These are phyloP conservation scores for Citrus medica DNA, from an alignment of 345 rosid genomes.

Conservation along the genomic window DNA sequence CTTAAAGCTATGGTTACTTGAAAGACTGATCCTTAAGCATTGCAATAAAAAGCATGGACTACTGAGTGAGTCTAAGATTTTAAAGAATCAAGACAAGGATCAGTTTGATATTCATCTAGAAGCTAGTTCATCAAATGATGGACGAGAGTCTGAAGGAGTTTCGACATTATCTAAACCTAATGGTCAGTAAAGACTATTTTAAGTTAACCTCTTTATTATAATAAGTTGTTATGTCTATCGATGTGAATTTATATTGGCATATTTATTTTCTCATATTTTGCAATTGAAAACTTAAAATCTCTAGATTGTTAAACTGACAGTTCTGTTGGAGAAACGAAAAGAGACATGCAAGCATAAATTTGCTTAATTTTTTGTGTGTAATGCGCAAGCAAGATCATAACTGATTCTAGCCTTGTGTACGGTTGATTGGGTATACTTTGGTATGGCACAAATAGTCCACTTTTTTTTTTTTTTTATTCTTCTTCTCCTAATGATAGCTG, in stretches of 20 bases:
- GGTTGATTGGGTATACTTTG: too few species aligned
- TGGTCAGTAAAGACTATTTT: constrained; percentile 19
- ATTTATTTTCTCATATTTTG: neutral
- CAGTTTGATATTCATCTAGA: constrained; percentile 21
- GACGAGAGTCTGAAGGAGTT: constrained; percentile 19
- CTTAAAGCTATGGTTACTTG: neutral
- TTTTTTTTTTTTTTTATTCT: too few species aligned
- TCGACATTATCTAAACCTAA: constrained; percentile 6
- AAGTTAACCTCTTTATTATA: neutral
- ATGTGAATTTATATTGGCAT: neutral
- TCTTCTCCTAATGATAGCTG: too few species aligned
- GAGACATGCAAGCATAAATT: too few species aligned
- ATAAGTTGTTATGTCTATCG: neutral
- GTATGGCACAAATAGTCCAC: too few species aligned
- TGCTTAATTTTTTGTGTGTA: neutral
- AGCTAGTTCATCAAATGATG: constrained; percentile 24
- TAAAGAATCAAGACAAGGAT: constrained; percentile 32
- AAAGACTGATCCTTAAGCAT: constrained; percentile 5
- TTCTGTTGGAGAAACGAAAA: too few species aligned
- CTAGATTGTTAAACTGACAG: neutral
- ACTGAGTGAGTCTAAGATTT: constrained; percentile 29
- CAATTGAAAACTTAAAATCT: neutral
- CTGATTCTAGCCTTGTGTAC: too few species aligned
- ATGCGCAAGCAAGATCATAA: neutral
- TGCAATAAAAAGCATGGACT: constrained; percentile 22